These are phyloP conservation scores for Russula sp. DNA, from an alignment of 768 basidiomycete genomes.

Conservation along the genomic window DNA sequence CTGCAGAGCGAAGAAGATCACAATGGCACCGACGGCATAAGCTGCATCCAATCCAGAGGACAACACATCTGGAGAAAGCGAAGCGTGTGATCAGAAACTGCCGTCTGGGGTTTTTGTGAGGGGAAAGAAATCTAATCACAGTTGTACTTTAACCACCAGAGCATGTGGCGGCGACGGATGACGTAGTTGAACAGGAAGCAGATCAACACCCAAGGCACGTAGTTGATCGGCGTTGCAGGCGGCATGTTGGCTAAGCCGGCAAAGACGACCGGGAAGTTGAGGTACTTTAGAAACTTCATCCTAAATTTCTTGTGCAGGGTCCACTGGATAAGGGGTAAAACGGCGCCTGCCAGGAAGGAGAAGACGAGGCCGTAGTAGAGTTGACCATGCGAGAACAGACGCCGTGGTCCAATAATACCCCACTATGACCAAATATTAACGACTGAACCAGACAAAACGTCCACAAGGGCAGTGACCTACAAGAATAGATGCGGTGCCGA, in stretches of 20 bases:
- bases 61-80: too few relatives aligned
- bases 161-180: too few relatives aligned
- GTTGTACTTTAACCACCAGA: too few relatives aligned
- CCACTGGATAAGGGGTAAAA: slow-evolving; percentile 53
- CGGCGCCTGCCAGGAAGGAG: slow-evolving; percentile 69
- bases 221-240: too few relatives aligned
- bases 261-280: slow-evolving; percentile 48
- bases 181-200: too few relatives aligned
- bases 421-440: slow-evolving; percentile 17
- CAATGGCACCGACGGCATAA: too few relatives aligned
- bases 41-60: too few relatives aligned
- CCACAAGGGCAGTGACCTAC: slow-evolving; percentile 31
- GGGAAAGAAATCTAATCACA: too few relatives aligned
- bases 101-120: too few relatives aligned
- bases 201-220: too few relatives aligned
- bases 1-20: too few relatives aligned
- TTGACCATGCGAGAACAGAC: slow-evolving; percentile 24
- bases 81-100: too few relatives aligned
- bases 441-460: not conserved
- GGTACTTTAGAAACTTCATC: slow-evolving; percentile 43
- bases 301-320: slow-evolving; percentile 32
- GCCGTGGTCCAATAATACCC: slow-evolving; percentile 72
- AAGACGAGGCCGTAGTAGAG: slow-evolving; percentile 39
- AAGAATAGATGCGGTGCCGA: slow-evolving; percentile 73
- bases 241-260: slow-evolving; percentile 35